These are phyloP conservation scores for Zopfia rhizophila DNA, from an alignment of 2,329 filamentous ascomycete genomes.

Conservation along the genomic window DNA sequence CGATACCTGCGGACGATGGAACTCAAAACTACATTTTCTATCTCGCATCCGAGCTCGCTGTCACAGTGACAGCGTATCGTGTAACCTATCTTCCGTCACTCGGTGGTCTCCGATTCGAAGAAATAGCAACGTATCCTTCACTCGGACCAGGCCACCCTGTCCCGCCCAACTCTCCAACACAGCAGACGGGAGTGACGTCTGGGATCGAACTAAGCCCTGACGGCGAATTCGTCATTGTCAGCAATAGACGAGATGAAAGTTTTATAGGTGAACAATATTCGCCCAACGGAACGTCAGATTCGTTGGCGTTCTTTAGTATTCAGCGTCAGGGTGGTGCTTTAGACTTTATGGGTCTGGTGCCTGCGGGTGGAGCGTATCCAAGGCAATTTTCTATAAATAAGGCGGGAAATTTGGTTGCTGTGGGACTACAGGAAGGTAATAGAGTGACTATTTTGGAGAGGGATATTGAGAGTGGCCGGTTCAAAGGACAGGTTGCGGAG, in stretches of 20 bases:
- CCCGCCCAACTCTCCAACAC: slow-evolving; percentile 30
- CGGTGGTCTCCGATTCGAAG: too few relatives aligned
- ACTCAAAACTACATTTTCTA: too few relatives aligned
- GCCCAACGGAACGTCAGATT: slow-evolving; percentile 20
- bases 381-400: slow-evolving; percentile 35
- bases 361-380: slow-evolving; percentile 36
- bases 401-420: slow-evolving; percentile 25
- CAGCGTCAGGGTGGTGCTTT: slow-evolving; percentile 27
- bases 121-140: slow-evolving; percentile 23
- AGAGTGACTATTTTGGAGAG: slow-evolving; percentile 30
- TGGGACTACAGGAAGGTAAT: slow-evolving; percentile 31
- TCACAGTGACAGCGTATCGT: slow-evolving; percentile 22
- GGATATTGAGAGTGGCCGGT: slow-evolving; percentile 25
- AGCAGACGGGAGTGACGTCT: slow-evolving; percentile 16
- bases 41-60: slow-evolving; percentile 12
- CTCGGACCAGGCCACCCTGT: slow-evolving; percentile 28
- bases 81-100: slow-evolving; percentile 26
- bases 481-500: slow-evolving; percentile 29
- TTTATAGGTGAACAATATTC: too few relatives aligned
- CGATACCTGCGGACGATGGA: slow-evolving; percentile 2
- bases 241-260: slow-evolving; percentile 29
- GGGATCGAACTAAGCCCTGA: slow-evolving; percentile 31
- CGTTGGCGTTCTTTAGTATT: slow-evolving; percentile 24
- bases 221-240: slow-evolving; percentile 34
- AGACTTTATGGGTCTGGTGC: slow-evolving; percentile 30